These are phyloP conservation scores for Ophiostoma novo-ulmi DNA, from an alignment of 2,329 filamentous ascomycete species.

Conservation along the genomic window DNA sequence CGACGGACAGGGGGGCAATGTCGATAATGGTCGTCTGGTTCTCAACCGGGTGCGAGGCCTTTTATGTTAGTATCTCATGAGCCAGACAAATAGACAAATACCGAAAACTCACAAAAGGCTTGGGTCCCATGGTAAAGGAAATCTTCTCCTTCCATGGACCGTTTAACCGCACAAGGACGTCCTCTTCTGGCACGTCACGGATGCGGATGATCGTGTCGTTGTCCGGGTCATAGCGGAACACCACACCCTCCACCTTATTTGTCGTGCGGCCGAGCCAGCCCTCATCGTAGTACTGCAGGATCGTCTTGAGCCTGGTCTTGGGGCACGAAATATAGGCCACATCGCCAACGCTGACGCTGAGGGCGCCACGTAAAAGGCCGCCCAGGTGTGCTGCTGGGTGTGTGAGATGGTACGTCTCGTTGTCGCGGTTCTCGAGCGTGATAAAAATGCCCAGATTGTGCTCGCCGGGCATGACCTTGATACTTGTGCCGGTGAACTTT, in stretches of 20 bases:
- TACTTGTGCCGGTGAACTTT: conserved; percentile 93
- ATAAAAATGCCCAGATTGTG: conserved; percentile 97
- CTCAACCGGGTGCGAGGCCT: conserved; percentile 47
- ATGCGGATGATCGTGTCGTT: conserved; percentile 76
- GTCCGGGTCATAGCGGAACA: conserved; percentile 84
- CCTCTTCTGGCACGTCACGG: conserved; percentile 79
- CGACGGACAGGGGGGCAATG: conserved; percentile 73
- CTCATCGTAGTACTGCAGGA: conserved; percentile 88
- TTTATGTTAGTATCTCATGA: neutral
- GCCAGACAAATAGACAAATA: neutral
- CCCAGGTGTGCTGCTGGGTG: conserved; percentile 92
- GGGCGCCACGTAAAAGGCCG: conserved; percentile 77
- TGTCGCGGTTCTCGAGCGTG: conserved; percentile 68
- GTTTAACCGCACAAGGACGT: conserved; percentile 74
- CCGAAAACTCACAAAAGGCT: conserved; percentile 52
- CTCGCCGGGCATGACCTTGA: conserved; percentile 85
- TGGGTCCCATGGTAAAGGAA: conserved; percentile 55
- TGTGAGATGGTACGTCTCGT: conserved; percentile 91
- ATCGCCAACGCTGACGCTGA: conserved; percentile 87
- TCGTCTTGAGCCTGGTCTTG: conserved; percentile 86
- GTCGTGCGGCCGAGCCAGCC: conserved; percentile 89
- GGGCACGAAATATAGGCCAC: conserved; percentile 82
- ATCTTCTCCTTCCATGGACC: conserved; percentile 79
- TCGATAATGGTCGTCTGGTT: conserved; percentile 77
- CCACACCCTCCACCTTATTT: conserved; percentile 83